These are phyloP conservation scores for Leccinum olivaceopallidum DNA, from an alignment of 768 basidiomycete genomes.

Conservation along the genomic window DNA sequence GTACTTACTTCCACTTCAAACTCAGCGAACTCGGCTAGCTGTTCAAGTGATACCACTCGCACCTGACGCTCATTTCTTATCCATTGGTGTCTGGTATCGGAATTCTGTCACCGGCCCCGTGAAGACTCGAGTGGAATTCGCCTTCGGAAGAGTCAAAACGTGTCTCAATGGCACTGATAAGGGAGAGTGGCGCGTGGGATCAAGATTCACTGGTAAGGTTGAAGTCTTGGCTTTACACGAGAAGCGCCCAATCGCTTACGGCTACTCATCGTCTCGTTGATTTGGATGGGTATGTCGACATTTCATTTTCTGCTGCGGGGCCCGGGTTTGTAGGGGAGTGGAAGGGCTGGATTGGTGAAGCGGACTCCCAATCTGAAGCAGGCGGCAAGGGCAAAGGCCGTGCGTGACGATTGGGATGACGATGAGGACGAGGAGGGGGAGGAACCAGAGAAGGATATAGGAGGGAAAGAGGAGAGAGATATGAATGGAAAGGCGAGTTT, in stretches of 20 bases:
- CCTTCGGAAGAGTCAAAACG: background rate
- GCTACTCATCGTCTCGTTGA: background rate
- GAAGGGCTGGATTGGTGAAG: constrained; percentile 3
- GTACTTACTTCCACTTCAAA: constrained; percentile 11
- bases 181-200: constrained; percentile 18
- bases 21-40: constrained; percentile 20
- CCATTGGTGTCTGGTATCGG: background rate
- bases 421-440: constrained; percentile 41
- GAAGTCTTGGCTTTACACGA: background rate
- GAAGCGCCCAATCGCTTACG: constrained; percentile 17
- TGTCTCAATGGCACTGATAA: constrained; percentile 15
- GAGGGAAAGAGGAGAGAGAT: no score
- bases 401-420: constrained; percentile 61
- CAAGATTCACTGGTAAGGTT: constrained; percentile 19
- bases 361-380: constrained; percentile 4
- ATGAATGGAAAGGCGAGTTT: background rate
- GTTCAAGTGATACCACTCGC: background rate
- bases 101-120: background rate
- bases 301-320: background rate
- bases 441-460: background rate
- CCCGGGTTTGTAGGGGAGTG: constrained; percentile 4
- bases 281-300: background rate
- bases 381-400: constrained; percentile 7
- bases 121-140: background rate
- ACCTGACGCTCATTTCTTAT: background rate